Conservation (phyloP, 2,329 filamentous ascomycete species). For the Venturia carpophila region DNA sequence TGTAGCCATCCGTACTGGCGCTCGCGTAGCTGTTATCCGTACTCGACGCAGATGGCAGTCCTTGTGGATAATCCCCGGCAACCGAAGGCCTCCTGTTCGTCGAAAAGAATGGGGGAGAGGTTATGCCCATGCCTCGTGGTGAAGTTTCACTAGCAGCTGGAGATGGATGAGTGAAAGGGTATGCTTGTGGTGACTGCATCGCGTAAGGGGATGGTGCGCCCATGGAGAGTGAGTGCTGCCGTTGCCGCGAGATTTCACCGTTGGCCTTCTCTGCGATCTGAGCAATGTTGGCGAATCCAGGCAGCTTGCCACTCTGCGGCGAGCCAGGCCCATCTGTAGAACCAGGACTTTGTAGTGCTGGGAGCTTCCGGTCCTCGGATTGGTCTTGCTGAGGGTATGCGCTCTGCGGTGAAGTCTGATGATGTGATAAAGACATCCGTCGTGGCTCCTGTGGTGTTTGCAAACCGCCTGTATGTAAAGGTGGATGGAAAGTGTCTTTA, state of each 20-base stretch:
- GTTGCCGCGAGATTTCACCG: constrained; percentile 8
- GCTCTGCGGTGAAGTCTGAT: neutral
- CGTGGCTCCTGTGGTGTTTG: constrained; percentile 5
- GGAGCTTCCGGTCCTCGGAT: constrained; percentile 27
- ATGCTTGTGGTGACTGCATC: constrained; percentile 22
- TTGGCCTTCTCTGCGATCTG: constrained; percentile 16
- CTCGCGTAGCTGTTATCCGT: constrained; percentile 28
- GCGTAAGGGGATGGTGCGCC: constrained; percentile 3
- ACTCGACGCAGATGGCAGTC: constrained; percentile 23
- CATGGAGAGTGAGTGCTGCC: constrained; percentile 1
- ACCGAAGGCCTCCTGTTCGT: constrained; percentile 7
- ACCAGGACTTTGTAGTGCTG: constrained; percentile 29
- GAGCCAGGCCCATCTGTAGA: constrained; percentile 23
- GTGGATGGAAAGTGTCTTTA: neutral
- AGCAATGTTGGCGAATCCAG: constrained; percentile 11
- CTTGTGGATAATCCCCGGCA: constrained; percentile 2
- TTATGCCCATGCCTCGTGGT: constrained; percentile 24
- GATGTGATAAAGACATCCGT: neutral
- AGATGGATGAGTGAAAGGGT: constrained; percentile 31
- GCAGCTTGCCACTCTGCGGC: constrained; percentile 13
- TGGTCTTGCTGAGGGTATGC: neutral
- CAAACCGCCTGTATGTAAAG: neutral
- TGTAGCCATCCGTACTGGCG: constrained; percentile 29
- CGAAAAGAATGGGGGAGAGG: constrained; percentile 23
- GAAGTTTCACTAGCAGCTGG: constrained; percentile 25